Base-by-base conservation (phyloP, 495 filamentous ascomycete species). In the Eremomyces bilateralis region DNA sequence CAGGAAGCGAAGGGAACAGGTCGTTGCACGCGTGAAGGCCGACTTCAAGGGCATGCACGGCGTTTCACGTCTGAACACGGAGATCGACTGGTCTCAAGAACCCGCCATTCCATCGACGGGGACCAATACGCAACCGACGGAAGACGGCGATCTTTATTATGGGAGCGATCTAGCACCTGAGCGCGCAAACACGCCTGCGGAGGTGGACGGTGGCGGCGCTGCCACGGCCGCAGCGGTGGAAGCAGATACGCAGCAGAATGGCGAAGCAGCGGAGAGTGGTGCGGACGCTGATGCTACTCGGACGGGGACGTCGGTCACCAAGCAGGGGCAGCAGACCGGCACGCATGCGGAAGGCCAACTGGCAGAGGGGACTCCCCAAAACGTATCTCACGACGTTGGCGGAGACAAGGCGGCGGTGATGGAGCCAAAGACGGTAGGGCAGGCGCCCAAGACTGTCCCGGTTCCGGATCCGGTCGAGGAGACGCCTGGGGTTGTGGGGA, bases 401-500 rank as follows among this genome's bases (percentile, higher is more conserved):
- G 52, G 55, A 27, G 52, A 53, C 34, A 53, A 49, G 41, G 50
- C 41, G 15, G 42, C 35, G 2, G 43, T 50, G n/a, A 52, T 57
- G 45, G 54, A 59, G 21, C 50, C 55, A 3, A 34, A 30, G 22
- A 59, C 55, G 11, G 51, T 57, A 13, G 55, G 53, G 2, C 55
- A 59, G 35, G 55, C 50, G 30, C 47, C 52, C 19, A 59, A 59
- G 35, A 52, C 52, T 20, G 40, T 49, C 18, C 37, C 43, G 0
- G 33, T 51, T 15, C 36, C 40, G 17, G 17, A 25, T 21, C 34
- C 34, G 10, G 37, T 49, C 29, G 36, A 49, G 28, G 24, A 36
- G 3, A 24, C 37, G 8, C 38, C 41, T 6, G 38, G 34, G 0
- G 43, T 43, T 20, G 3, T 58, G 13, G 49, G 44, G 15, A 44